Percentiles rank a stretch among this genome's conserved stretches.
Evolutionary conservation across 176 grass and related monocot species (phyloP).

Genomic region (Oryza coarctata): DNA sequence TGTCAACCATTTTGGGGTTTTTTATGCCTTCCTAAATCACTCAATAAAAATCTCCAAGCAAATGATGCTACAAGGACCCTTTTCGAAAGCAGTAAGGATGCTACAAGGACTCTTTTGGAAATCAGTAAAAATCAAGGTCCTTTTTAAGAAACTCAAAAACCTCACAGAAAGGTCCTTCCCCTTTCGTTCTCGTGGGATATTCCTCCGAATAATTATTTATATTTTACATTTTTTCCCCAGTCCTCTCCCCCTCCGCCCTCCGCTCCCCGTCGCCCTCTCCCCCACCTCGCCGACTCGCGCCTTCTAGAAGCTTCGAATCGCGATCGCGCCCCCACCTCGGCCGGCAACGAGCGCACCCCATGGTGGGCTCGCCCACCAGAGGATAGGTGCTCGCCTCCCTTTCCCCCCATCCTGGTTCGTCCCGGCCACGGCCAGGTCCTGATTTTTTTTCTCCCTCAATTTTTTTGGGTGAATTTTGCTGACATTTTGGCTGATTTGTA

Average conservation of each 20-base stretch:
- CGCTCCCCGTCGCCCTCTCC: slow-evolving; percentile 31
- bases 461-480: neutral
- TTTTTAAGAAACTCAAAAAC: neutral
- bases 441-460: neutral
- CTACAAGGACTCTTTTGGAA: neutral
- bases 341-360: slow-evolving; percentile 25
- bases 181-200: slow-evolving; percentile 47
- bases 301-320: slow-evolving; percentile 45
- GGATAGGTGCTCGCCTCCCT: slow-evolving; percentile 29
- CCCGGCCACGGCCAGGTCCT: neutral
- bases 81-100: neutral
- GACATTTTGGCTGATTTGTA: slow-evolving; percentile 14
- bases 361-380: slow-evolving; percentile 28
- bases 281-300: slow-evolving; percentile 9
- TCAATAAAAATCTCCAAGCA: no score
- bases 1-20: no score
- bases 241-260: slow-evolving; percentile 15
- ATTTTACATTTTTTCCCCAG: slow-evolving; percentile 22
- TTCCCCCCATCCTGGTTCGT: neutral
- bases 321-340: slow-evolving; percentile 30
- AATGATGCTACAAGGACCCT: no score
- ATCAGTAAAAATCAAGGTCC: neutral
- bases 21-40: no score
- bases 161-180: slow-evolving; percentile 28
- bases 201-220: slow-evolving; percentile 53